Base-by-base conservation (phyloP, 2,329 filamentous ascomycete genomes). In the Calonectria pauciramosa region DNA sequence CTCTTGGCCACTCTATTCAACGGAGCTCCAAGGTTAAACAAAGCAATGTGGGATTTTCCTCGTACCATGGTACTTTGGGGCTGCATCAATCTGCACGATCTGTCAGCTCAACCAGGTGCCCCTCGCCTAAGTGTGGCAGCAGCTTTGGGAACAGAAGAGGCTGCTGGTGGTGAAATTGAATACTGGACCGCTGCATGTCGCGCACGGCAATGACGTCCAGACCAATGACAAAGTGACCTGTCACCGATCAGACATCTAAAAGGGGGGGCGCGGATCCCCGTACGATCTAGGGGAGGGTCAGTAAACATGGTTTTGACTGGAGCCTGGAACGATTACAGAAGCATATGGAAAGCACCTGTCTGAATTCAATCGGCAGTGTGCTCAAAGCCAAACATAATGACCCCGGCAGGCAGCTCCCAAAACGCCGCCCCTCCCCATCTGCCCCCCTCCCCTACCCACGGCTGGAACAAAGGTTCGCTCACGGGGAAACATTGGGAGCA, bases 401-500 rank as follows among this genome's bases (percentile, higher is more conserved):
- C 72, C 32, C 68, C 52, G 70, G 60, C 73, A 77, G 66, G 76
- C 73, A 73, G 41, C 51, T 73, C 16, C 49, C 52, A 70, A 54
- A 71, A 72, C 59, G 23, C 36, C 36, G 34, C 59, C 59, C 73
- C 70, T 66, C 60, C 44, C 52, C 52, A 54, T 54, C 18, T 32
- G 28, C 38, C 52, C 52, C 52, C 71, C 64, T 47, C 20, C 41
- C 54, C 63, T 49, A 76, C 63, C 72, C 73, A 77, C 69, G 71
- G 71, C 71, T 76, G 70, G 69, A 70, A 77, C 73, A 76, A 75
- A 77, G 75, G 71, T 72, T 73, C 74, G 65, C 71, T 75, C 71
- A 74, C 76, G 76, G 72, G 79, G 77, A 74, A 76, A 77, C 76
- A 73, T 71, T 71, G 52, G 63, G 75, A 66, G 72, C 70, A 77